Evolutionary conservation across 1,284 basidiomycete species (phyloP), one percentile per base, ranked within the genome.

Genomic region (Sanghuangporus weigelae): DNA sequence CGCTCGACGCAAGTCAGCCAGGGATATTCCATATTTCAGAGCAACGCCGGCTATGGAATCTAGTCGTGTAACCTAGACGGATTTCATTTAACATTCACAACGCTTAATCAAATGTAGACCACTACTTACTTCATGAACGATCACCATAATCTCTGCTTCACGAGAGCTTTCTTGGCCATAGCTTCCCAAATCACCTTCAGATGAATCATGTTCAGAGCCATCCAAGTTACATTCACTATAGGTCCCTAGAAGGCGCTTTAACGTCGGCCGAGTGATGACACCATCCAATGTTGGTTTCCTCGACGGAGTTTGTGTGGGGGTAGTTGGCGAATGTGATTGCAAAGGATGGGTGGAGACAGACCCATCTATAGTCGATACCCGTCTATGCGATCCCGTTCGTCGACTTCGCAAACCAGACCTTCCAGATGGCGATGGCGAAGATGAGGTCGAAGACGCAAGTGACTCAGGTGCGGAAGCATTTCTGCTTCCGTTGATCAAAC

Each of bases 21-120:
- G 78, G 8, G 87, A 83, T 61, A 95, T 89, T 3, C 92, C 93
- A 72, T 96, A 96, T 68, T 88, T 90, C 53, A 97, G 78, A 0
- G 95, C 87, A 21, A 97, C 88, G 14, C 92, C 89, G 14, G 92
- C 84, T 16, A 96, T 77, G 2, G 93, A 91, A 71, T 97, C 95
- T 21, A 79, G 81, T 4, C 85, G 78, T 62, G 79, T 76, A 39
- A 96, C 80, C 93, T 92, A 51, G 21, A 46, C 8, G 21, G 59
- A 36, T 59, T 7, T 1, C 7, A 14, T 6, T 38, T 11, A 54
- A 14, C 6, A 6, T 35, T 6, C 5, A 36, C 10, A 54, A 36
- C 11, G 16, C 4, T 54, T 10, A 38, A 54, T 54, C 53, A 31
- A 5, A 1, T 16, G 2, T 38, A 36, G 16, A 14, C 55, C 44